phyloP scores from a whole-genome alignment of 306 rosid species.

The Crotalaria pallida region DNA sequence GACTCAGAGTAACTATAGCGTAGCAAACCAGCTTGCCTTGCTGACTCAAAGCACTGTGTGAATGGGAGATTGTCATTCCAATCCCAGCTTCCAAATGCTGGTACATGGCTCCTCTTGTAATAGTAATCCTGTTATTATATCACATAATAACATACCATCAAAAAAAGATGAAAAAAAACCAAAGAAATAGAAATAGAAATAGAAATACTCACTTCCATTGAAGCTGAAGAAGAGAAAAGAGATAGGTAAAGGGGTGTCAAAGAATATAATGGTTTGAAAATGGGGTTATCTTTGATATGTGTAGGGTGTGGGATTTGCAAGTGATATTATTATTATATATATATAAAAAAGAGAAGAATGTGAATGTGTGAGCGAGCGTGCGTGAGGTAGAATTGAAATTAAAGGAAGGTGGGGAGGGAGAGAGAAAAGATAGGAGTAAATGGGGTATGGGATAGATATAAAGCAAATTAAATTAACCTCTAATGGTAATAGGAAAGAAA shows the following conservation, averaged over 20 bases:
- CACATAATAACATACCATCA: not conserved
- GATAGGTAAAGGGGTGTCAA: not conserved
- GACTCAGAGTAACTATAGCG: constrained; percentile 49
- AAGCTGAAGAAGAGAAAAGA: not conserved
- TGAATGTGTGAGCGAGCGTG: too few species aligned
- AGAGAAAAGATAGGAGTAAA: constrained; percentile 17
- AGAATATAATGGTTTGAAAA: constrained; percentile 16
- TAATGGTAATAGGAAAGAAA: constrained; percentile 22
- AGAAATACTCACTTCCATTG: constrained; percentile 36
- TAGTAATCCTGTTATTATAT: constrained; percentile 47
- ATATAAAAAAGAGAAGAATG: constrained; percentile 26
- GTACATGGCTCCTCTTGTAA: constrained; percentile 51
- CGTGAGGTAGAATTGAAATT: not conserved
- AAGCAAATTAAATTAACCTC: constrained; percentile 15
- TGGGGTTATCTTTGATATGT: not conserved
- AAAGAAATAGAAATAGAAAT: not conserved
- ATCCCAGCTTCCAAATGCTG: constrained; percentile 95
- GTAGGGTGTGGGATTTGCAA: constrained; percentile 24
- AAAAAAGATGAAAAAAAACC: not conserved
- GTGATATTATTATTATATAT: too few species aligned
- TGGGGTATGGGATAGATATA: constrained; percentile 28
- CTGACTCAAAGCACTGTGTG: constrained; percentile 85
- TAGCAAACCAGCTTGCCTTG: constrained; percentile 50
- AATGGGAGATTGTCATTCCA: constrained; percentile 80
- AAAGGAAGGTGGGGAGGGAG: not conserved